phyloP scores from a whole-genome alignment of 106 monocot genomes.

The Hemerocallis citrina region DNA sequence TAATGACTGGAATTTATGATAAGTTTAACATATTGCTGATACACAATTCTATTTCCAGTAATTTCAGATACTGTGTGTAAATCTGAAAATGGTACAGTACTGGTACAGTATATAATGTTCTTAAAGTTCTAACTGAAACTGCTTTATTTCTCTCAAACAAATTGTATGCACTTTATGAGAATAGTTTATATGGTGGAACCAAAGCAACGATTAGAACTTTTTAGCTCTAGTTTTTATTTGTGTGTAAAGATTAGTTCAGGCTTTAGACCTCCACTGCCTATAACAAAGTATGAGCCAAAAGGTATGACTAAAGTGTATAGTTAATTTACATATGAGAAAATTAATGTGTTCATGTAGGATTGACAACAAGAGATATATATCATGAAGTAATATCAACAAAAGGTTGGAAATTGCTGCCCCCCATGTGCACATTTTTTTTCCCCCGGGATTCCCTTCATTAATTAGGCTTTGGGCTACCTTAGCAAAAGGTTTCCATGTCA shows the following conservation, averaged over 20 bases:
- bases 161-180: too few relatives aligned
- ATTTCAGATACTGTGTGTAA: not conserved
- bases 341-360: not conserved
- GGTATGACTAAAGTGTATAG: not conserved
- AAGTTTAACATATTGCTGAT: conserved; percentile 1
- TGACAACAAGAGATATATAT: not conserved
- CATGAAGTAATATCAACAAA: not conserved
- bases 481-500: not conserved
- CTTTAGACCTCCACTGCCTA: not conserved
- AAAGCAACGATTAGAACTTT: conserved; percentile 5
- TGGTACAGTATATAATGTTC: too few relatives aligned
- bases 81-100: too few relatives aligned
- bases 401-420: conserved; percentile 1
- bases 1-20: too few relatives aligned
- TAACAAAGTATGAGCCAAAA: not conserved
- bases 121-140: too few relatives aligned
- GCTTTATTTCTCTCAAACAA: too few relatives aligned
- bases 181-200: not conserved
- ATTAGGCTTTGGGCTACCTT: not conserved
- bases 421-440: conserved; percentile 19
- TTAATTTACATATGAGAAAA: not conserved
- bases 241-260: not conserved
- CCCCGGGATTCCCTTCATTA: not conserved
- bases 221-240: not conserved
- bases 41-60: not conserved